Conservation (phyloP, 139 green algal genomes). For the Coelastrella sp. region DNA sequence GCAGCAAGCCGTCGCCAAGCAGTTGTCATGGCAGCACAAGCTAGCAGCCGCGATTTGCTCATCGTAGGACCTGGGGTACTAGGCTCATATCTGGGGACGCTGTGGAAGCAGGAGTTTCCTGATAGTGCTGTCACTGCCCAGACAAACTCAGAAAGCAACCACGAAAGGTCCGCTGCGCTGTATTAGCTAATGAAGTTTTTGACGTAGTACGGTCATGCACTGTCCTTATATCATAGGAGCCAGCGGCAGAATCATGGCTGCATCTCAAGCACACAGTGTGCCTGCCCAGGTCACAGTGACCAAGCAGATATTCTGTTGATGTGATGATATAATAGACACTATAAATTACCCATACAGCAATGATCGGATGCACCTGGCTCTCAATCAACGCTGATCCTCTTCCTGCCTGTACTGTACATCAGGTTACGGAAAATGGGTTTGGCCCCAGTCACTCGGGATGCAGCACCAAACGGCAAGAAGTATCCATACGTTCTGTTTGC, state of each 20-base stretch:
- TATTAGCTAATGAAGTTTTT: too few relatives aligned
- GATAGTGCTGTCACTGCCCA: conserved; percentile 82
- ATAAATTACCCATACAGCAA: too few relatives aligned
- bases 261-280: too few relatives aligned
- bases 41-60: conserved; percentile 65
- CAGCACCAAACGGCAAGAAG: conserved; percentile 39
- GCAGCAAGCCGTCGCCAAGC: background rate
- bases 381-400: background rate
- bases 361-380: too few relatives aligned
- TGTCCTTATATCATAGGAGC: too few relatives aligned
- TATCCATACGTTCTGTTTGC: conserved; percentile 92
- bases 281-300: too few relatives aligned
- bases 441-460: conserved; percentile 60
- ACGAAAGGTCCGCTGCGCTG: too few relatives aligned
- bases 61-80: conserved; percentile 93
- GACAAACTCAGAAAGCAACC: conserved; percentile 88
- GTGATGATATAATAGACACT: too few relatives aligned
- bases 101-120: conserved; percentile 82
- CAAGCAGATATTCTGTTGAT: too few relatives aligned
- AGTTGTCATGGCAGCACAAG: background rate
- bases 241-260: too few relatives aligned
- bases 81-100: conserved; percentile 78
- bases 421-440: conserved; percentile 85
- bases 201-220: too few relatives aligned
- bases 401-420: background rate